Evolutionary conservation across 2,329 filamentous ascomycete genomes (phyloP).

Genomic region (Chaetomium strumarium): DNA sequence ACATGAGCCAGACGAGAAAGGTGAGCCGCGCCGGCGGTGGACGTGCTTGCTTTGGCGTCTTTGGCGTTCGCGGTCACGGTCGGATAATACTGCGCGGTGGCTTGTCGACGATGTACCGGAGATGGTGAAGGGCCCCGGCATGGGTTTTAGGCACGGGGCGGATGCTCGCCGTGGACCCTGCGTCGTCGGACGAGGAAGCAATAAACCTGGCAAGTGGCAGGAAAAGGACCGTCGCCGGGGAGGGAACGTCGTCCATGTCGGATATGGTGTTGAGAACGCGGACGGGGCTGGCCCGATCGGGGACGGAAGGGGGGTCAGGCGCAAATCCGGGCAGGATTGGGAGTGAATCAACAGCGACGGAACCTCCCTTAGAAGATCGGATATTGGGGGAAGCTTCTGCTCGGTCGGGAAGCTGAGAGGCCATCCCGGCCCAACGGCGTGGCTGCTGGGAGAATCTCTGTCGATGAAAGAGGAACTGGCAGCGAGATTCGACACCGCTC

Average conservation of each 20-base stretch:
- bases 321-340: background rate
- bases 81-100: background rate
- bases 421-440: background rate
- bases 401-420: background rate
- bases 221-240: conserved; percentile 1
- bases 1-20: background rate
- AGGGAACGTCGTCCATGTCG: background rate
- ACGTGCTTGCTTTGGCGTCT: conserved; percentile 1
- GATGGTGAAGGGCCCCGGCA: background rate
- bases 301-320: conserved; percentile 2
- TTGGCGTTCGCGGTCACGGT: background rate
- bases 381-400: conserved; percentile 16
- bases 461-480: background rate
- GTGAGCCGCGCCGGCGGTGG: background rate
- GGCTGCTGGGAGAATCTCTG: background rate
- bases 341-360: background rate
- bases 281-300: background rate
- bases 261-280: background rate
- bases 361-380: conserved; percentile 9
- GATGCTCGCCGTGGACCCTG: conserved; percentile 3
- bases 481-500: too few species aligned
- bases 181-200: background rate
- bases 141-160: background rate
- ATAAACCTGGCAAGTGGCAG: background rate
- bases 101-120: background rate